Base-by-base conservation (phyloP, 2,329 filamentous ascomycete species). In the Claviceps citrina region DNA sequence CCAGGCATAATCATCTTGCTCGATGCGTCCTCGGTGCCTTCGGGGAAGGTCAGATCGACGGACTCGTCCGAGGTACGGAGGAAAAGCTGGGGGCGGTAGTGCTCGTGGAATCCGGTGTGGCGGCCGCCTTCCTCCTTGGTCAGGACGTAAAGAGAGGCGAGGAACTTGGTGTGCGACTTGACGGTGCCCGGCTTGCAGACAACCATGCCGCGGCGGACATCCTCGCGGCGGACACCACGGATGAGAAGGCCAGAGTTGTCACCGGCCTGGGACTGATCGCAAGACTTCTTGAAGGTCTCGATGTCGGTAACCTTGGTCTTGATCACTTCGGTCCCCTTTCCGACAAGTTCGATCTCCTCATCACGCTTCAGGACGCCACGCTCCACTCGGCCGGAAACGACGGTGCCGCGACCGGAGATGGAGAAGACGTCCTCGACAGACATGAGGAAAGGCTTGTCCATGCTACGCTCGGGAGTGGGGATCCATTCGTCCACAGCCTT, bases 231-330 rank as follows among this genome's bases (percentile, higher is more conserved):
- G 58, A 98, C 67, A 72, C 91, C 89, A 67, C 91, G 85, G 63
- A 98, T 81, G 40, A 98, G 77, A 28, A 98, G 82, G 58, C 91
- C 91, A 20, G 91, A 95, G 78, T 96, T 98, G 67, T 98, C 91
- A 63, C 91, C 91, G 46, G 91, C 91, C 54, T 84, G 78, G 44
- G 89, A 93, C 67, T 94, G 85, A 43, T 95, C 87, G 65, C 91
- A 96, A 37, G 86, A 93, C 77, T 98, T 98, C 76, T 96, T 95
- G 76, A 98, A 98, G 50, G 89, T 98, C 73, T 98, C 91, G 52
- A 98, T 96, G 59, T 98, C 93, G 57, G 91, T 98, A 49, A 98
- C 89, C 74, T 95, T 96, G 64, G 91, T 96, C 78, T 93, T 95
- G 72, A 96, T 84, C 50, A 84, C 67, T 34, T 78, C 73, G 42